Evolutionary conservation across 2,329 filamentous ascomycete genomes (phyloP), one percentile per base, ranked within the genome.

Genomic region (Aspergillus awamori): DNA sequence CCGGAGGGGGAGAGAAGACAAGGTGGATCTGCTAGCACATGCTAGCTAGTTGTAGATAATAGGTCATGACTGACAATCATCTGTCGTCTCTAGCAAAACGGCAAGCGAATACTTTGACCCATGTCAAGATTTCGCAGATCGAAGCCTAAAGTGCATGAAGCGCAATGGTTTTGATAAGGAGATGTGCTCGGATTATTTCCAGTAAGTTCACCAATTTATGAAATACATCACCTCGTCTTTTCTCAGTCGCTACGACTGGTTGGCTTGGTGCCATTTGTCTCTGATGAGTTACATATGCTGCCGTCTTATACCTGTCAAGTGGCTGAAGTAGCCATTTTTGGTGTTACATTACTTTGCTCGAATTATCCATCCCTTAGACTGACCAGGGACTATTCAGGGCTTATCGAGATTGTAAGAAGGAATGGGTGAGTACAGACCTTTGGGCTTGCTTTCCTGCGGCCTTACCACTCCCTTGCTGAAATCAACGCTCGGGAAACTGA

Each of bases 181-280:
- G n/a, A 90, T 98, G 90, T 99, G 95, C 74, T 84, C 85, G 66
- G 94, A 98, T 76, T 98, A 96, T 75, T 98, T 99, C 74, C 92
- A 97, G 93, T 97, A 76, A 79, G 91, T 68, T 28, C 56, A 36
- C 33, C 33, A 13, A 30, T 8, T n/a, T 3, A 5, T 20, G 20
- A 26, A 7, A 26, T 15, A 8, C n/a, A 22, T n/a, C n/a, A 17
- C 8, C 17, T 30, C 8, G 4, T 10, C 22, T 57, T 52, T 43
- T 36, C 6, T 52, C 8, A 11, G 11, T 13, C 17, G 22, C 20
- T 28, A 55, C 28, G 20, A 36, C 28, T 33, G 52, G 28, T 22
- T 49, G n/a, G 41, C 24, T 38, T 33, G 22, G 17, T 36, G 43
- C 7, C 13, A 20, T 30, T 15, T 30, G 45, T 30, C 5, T 53